Conservation (phyloP, 768 basidiomycete species). For the Brasilioporus rufonigricans region DNA sequence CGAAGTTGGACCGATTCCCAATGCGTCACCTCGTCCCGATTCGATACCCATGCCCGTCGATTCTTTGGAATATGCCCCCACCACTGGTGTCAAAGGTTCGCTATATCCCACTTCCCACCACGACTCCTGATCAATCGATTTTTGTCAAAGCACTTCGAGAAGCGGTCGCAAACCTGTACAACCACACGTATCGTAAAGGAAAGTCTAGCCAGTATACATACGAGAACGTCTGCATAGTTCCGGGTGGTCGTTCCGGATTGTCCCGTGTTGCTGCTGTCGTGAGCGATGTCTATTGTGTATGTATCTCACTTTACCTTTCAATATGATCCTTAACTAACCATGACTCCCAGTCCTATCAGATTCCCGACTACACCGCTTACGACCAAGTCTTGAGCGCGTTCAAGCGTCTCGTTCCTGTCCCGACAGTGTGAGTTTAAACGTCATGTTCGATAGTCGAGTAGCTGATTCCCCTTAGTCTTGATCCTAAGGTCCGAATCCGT, state of each 20-base stretch:
- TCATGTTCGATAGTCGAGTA: background rate
- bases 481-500: constrained; percentile 38
- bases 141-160: constrained; percentile 63
- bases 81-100: constrained; percentile 83
- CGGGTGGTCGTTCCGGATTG: constrained; percentile 88
- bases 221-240: constrained; percentile 94
- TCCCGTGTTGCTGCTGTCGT: constrained; percentile 91
- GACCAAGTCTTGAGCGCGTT: constrained; percentile 84
- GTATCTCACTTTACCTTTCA: constrained; percentile 11
- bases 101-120: background rate
- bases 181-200: constrained; percentile 78
- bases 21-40: constrained; percentile 63
- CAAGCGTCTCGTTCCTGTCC: constrained; percentile 86
- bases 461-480: constrained; percentile 36
- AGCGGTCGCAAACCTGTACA: constrained; percentile 89
- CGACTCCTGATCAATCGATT: constrained; percentile 1
- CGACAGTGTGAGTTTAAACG: constrained; percentile 66
- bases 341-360: constrained; percentile 67
- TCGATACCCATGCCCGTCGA: constrained; percentile 66
- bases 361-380: constrained; percentile 90
- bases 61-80: constrained; percentile 87
- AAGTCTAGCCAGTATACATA: constrained; percentile 84
- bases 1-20: constrained; percentile 82
- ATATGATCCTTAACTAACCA: background rate
- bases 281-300: constrained; percentile 81